Evolutionary conservation across 2,329 filamentous ascomycete genomes (phyloP).

Genomic region (Arthrobotrys iridis): DNA sequence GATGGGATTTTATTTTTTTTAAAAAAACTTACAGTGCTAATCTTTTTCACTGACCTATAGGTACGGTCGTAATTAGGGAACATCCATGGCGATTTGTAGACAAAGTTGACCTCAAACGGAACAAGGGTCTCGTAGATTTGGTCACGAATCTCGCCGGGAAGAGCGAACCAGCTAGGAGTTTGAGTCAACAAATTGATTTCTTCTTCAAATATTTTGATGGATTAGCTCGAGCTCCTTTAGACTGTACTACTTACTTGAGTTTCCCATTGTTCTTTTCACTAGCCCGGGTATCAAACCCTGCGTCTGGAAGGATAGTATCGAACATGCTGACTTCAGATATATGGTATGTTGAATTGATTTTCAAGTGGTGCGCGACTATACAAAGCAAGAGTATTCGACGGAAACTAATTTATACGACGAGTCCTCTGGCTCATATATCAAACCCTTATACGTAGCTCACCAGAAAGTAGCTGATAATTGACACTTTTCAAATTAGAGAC

Average conservation of each 20-base stretch:
- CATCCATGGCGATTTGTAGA: slow-evolving; percentile 26
- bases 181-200: background rate
- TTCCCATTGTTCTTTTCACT: background rate
- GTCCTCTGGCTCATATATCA: background rate
- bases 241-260: background rate
- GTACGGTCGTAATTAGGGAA: background rate
- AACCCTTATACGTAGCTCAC: background rate
- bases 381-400: no score
- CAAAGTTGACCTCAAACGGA: slow-evolving; percentile 30
- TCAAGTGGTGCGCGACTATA: no score
- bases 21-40: background rate
- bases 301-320: no score
- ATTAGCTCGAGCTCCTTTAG: background rate
- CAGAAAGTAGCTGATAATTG: no score
- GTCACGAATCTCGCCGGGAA: slow-evolving; percentile 37
- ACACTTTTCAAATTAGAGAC: no score
- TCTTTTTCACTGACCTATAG: slow-evolving; percentile 4
- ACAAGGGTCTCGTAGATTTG: slow-evolving; percentile 36
- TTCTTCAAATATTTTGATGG: background rate
- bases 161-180: slow-evolving; percentile 24
- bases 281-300: no score
- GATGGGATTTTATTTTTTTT: background rate
- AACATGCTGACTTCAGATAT: no score
- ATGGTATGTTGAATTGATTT: no score
- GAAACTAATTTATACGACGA: no score